These are phyloP conservation scores for Phyllosticta citribraziliensis DNA, from an alignment of 2,329 filamentous ascomycete species.

Conservation along the genomic window DNA sequence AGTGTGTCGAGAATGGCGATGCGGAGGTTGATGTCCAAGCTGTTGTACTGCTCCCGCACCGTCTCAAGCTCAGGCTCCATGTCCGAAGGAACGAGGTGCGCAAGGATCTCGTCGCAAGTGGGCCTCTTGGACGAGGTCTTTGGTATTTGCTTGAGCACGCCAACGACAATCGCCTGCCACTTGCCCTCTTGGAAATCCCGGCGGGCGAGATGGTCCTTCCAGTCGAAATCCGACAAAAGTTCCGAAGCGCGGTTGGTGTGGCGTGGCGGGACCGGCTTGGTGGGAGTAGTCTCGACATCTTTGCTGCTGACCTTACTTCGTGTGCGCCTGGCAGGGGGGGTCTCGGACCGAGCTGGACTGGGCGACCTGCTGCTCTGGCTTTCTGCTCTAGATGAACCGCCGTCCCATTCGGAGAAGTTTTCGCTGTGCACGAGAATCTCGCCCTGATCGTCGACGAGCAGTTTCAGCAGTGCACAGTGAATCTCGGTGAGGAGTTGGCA, in stretches of 20 bases:
- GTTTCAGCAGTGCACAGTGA: constrained; percentile 83
- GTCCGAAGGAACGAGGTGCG: constrained; percentile 70
- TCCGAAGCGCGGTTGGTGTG: constrained; percentile 57
- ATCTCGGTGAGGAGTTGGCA: constrained; percentile 85
- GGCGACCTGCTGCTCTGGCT: constrained; percentile 40
- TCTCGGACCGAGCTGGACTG: constrained; percentile 34
- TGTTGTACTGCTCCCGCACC: constrained; percentile 60
- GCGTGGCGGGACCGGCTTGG: not conserved
- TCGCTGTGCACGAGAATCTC: constrained; percentile 58
- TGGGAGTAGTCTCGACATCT: not conserved
- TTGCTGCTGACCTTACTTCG: constrained; percentile 62
- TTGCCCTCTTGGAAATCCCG: constrained; percentile 81
- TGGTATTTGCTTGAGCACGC: constrained; percentile 75
- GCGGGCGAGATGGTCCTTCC: constrained; percentile 74
- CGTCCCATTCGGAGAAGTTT: constrained; percentile 53
- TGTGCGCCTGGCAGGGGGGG: constrained; percentile 69
- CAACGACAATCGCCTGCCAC: constrained; percentile 85
- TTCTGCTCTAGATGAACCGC: constrained; percentile 23
- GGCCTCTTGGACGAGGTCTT: constrained; percentile 59
- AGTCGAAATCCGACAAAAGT: constrained; percentile 63
- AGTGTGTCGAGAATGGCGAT: constrained; percentile 74
- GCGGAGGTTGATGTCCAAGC: constrained; percentile 73
- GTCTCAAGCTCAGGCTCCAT: constrained; percentile 66
- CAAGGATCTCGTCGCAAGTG: constrained; percentile 69
- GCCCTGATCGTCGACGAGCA: constrained; percentile 71